phyloP scores from a whole-genome alignment of 2,329 filamentous ascomycete species.

The Trichoderma afroharzianum region DNA sequence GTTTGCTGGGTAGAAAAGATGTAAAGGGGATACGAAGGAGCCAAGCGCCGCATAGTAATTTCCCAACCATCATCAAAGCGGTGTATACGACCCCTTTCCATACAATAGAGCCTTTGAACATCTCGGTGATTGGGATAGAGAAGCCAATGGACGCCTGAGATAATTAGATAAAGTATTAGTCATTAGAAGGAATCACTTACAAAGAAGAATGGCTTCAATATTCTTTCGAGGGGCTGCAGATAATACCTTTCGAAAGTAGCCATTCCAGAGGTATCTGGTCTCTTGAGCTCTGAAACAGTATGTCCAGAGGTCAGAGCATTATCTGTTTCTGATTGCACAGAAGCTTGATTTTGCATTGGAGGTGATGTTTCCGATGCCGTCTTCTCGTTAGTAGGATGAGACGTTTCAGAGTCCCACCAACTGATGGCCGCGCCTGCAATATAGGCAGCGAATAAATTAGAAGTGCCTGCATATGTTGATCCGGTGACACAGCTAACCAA shows the following conservation, averaged over 20 bases:
- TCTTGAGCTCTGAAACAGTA: not conserved
- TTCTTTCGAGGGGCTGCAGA: constrained; percentile 38
- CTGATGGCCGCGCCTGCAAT: constrained; percentile 55
- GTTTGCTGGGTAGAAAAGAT: not conserved
- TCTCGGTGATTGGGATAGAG: constrained; percentile 67
- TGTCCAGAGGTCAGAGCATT: not conserved
- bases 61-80: constrained; percentile 63
- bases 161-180: not conserved
- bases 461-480: constrained; percentile 59
- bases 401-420: constrained; percentile 52
- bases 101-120: constrained; percentile 61
- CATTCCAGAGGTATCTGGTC: constrained; percentile 31
- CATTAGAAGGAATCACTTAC: constrained; percentile 27
- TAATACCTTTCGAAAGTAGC: constrained; percentile 27
- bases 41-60: constrained; percentile 59
- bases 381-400: constrained; percentile 21
- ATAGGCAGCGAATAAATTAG: constrained; percentile 60
- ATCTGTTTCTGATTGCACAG: not conserved
- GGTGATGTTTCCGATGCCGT: not conserved
- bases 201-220: constrained; percentile 72
- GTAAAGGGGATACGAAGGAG: constrained; percentile 34
- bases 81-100: constrained; percentile 74
- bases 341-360: not conserved
- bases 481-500: constrained; percentile 48
- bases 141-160: constrained; percentile 61